Percentiles rank a stretch among this genome's conserved stretches.
Evolutionary conservation across 1,284 basidiomycete species (phyloP).

Genomic region (Porodaedalea pini): DNA sequence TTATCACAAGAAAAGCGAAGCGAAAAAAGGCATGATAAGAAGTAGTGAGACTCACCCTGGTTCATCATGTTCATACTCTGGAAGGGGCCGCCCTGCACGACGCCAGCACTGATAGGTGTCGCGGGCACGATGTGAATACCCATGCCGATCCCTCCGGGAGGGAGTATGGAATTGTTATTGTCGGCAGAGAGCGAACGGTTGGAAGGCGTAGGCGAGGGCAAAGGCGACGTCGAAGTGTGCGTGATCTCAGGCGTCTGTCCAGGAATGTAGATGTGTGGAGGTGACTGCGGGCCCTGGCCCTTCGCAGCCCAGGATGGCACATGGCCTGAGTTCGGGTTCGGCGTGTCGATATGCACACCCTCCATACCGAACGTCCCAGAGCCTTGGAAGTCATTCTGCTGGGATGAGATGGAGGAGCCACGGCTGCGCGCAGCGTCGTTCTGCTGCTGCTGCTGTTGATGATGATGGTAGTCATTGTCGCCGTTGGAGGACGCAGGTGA

Average conservation of each 20-base stretch:
- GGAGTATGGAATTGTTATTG: conserved; percentile 33
- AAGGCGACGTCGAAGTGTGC: conserved; percentile 12
- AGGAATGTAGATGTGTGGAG: conserved; percentile 67
- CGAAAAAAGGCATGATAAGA: conserved; percentile 21
- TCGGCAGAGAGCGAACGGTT: conserved; percentile 29
- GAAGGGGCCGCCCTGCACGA: conserved; percentile 43
- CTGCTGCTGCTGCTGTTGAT: background rate
- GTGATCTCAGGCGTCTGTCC: conserved; percentile 31
- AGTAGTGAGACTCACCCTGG: conserved; percentile 43
- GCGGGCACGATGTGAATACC: conserved; percentile 74
- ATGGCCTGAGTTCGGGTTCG: background rate
- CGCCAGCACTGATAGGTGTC: conserved; percentile 68
- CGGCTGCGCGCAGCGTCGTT: conserved; percentile 47
- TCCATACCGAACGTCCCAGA: conserved; percentile 40
- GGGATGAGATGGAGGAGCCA: conserved; percentile 65
- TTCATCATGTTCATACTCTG: conserved; percentile 44
- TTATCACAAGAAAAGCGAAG: conserved; percentile 30
- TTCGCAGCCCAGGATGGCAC: conserved; percentile 47
- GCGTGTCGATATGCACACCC: conserved; percentile 4
- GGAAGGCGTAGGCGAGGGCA: conserved; percentile 9
- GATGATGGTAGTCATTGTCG: conserved; percentile 32
- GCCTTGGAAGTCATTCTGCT: conserved; percentile 36
- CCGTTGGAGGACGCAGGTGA: conserved; percentile 60
- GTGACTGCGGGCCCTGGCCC: conserved; percentile 55
- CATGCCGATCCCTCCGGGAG: conserved; percentile 1